These are phyloP conservation scores for Solanum pinnatisectum DNA, from an alignment of 257 asterid genomes.

Conservation along the genomic window DNA sequence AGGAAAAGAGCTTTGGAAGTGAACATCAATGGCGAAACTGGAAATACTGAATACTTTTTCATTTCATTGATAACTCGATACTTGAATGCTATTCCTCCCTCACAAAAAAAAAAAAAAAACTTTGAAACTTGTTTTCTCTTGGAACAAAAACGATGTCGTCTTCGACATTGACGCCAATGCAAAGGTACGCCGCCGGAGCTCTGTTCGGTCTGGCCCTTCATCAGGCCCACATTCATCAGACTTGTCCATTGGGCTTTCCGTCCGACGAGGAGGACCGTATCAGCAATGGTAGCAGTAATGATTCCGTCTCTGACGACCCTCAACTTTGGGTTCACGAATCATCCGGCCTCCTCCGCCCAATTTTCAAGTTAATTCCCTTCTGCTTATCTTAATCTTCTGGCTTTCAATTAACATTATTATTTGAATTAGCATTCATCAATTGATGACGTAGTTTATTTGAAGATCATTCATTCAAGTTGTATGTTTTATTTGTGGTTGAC, in stretches of 20 bases:
- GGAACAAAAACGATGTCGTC: constrained; percentile 18
- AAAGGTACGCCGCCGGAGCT: constrained; percentile 78
- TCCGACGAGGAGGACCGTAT: constrained; percentile 34
- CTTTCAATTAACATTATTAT: background rate
- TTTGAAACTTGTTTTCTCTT: background rate
- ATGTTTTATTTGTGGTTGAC: background rate
- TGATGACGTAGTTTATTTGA: background rate
- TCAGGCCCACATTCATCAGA: constrained; percentile 76
- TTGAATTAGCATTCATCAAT: background rate
- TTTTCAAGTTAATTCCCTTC: constrained; percentile 39
- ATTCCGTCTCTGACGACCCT: constrained; percentile 58
- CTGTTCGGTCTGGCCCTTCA: constrained; percentile 62
- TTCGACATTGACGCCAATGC: constrained; percentile 53
- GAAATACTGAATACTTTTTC: background rate
- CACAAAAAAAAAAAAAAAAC: background rate
- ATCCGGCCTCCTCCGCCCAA: constrained; percentile 62
- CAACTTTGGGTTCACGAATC: constrained; percentile 65
- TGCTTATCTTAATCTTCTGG: background rate
- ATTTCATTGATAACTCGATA: background rate
- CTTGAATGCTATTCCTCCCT: background rate
- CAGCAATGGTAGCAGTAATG: constrained; percentile 50
- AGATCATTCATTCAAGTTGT: background rate
- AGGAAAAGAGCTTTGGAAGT: background rate
- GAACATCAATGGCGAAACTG: background rate
- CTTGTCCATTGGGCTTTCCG: constrained; percentile 55